Percentiles rank a stretch among this genome's conserved stretches.
Conservation (phyloP, 345 rosid genomes). For the Geranium brycei region DNA sequence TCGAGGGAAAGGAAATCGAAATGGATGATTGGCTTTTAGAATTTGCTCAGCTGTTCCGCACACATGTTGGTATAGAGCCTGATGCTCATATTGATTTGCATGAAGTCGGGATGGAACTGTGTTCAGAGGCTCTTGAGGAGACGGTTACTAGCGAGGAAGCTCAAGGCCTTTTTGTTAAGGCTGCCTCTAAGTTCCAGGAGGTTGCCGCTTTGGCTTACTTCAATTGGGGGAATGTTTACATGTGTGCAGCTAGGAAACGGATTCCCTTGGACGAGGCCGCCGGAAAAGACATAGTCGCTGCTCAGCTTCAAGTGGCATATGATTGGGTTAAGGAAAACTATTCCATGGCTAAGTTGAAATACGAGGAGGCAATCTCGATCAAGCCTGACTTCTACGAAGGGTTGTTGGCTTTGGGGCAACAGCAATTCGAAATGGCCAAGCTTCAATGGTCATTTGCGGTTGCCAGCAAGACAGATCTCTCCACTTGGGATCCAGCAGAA, state of each 20-base stretch:
- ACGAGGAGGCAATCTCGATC: conserved; percentile 63
- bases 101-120: conserved; percentile 97
- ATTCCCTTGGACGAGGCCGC: conserved; percentile 87
- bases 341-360: conserved; percentile 67
- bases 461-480: conserved; percentile 71
- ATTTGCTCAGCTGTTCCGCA: conserved; percentile 88
- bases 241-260: conserved; percentile 96
- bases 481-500: conserved; percentile 63
- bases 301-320: conserved; percentile 73
- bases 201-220: conserved; percentile 93
- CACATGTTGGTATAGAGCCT: conserved; percentile 83
- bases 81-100: conserved; percentile 93
- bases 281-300: conserved; percentile 46
- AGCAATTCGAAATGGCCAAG: conserved; percentile 96
- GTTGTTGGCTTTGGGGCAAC: conserved; percentile 88
- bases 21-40: conserved; percentile 98
- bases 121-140: conserved; percentile 94
- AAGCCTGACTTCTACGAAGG: conserved; percentile 95
- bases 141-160: conserved; percentile 87
- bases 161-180: conserved; percentile 74
- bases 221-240: conserved; percentile 97
- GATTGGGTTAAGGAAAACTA: conserved; percentile 89
- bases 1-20: conserved; percentile 71
- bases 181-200: conserved; percentile 91
- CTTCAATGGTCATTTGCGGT: conserved; percentile 83